These are phyloP conservation scores for Tilletia caries DNA, from an alignment of 1,284 basidiomycete species.

Conservation along the genomic window DNA sequence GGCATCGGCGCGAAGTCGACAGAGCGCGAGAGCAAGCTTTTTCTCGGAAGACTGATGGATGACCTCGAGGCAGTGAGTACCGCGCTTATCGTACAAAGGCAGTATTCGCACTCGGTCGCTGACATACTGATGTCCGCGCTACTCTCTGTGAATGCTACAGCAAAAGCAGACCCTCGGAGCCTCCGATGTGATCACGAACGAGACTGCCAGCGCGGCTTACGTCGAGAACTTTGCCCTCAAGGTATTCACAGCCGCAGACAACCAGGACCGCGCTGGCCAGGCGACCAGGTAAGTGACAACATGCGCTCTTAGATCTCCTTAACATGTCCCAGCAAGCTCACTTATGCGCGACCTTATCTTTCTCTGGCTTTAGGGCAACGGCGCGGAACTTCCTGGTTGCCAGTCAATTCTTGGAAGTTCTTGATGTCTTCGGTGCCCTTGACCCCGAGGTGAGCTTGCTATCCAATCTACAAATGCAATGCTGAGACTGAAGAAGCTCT, in stretches of 20 bases:
- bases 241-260: conserved; percentile 83
- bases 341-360: conserved; percentile 2
- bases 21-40: conserved; percentile 64
- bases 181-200: conserved; percentile 78
- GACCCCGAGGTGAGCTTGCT: conserved; percentile 48
- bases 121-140: neutral
- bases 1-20: conserved; percentile 70
- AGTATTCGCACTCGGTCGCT: neutral
- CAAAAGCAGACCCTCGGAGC: conserved; percentile 72
- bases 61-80: conserved; percentile 66
- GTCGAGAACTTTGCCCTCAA: conserved; percentile 90
- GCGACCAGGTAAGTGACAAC: conserved; percentile 64
- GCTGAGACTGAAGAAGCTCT: too few species aligned
- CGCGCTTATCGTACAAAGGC: too few species aligned
- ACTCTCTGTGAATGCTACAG: conserved; percentile 36
- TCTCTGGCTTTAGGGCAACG: conserved; percentile 63
- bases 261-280: conserved; percentile 75
- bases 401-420: conserved; percentile 77
- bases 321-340: neutral
- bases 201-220: conserved; percentile 77
- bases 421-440: conserved; percentile 67
- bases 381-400: conserved; percentile 85
- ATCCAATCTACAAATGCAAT: neutral
- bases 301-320: neutral
- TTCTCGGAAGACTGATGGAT: conserved; percentile 72